A percentile compares a stretch with the other conserved stretches of the same genome.
These are phyloP conservation scores for Phialemoniopsis sp. DNA, from an alignment of 2,329 filamentous ascomycete genomes.

Conservation along the genomic window DNA sequence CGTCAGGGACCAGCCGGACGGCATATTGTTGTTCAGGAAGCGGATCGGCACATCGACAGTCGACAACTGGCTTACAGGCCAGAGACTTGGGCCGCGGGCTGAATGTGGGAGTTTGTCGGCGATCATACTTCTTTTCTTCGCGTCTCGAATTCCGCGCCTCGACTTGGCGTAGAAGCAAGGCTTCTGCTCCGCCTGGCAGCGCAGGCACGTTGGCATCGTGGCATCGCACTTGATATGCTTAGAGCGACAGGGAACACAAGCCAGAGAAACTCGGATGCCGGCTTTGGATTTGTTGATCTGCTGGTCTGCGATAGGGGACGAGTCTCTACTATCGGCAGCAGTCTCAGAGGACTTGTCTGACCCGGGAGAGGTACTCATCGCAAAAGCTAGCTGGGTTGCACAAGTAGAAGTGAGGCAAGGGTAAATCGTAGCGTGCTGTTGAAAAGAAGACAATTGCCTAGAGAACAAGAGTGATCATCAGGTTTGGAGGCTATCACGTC, in stretches of 20 bases:
- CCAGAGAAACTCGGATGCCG: conserved; percentile 34
- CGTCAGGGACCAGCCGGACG: conserved; percentile 13
- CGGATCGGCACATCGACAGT: conserved; percentile 10
- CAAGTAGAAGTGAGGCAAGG: too few species aligned
- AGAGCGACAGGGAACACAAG: conserved; percentile 42
- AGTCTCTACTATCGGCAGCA: conserved; percentile 1
- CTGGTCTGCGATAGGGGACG: conserved; percentile 2
- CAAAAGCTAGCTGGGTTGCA: too few species aligned
- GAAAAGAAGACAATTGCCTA: too few species aligned
- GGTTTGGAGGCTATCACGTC: too few species aligned
- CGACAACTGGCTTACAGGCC: conserved; percentile 14
- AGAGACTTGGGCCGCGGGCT: conserved; percentile 8
- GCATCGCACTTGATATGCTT: conserved; percentile 34
- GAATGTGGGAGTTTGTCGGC: conserved; percentile 18
- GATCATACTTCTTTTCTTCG: conserved; percentile 25
- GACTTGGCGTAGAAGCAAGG: conserved; percentile 43
- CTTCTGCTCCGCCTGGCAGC: conserved; percentile 36
- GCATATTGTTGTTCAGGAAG: conserved; percentile 12
- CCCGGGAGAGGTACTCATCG: too few species aligned
- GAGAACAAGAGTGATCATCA: too few species aligned
- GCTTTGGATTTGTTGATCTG: conserved; percentile 19
- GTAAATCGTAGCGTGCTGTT: too few species aligned
- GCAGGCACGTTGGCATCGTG: conserved; percentile 34
- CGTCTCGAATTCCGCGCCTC: conserved; percentile 35
- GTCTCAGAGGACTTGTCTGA: background rate